Conservation (phyloP, 495 filamentous ascomycete species). For the Neurospora terricola region DNA sequence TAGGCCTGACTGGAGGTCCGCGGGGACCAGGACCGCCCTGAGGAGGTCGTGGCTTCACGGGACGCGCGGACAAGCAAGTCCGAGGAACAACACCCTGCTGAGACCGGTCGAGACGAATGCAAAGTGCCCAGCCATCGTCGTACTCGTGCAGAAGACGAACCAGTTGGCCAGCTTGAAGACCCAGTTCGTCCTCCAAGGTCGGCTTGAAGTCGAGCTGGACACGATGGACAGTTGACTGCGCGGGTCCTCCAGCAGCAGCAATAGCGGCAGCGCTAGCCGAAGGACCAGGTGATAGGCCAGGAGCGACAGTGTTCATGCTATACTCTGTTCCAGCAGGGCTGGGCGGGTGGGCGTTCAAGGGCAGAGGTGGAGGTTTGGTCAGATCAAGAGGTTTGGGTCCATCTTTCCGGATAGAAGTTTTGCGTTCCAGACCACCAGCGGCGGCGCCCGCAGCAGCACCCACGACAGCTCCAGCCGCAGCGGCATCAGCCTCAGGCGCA, state of each 20-base stretch:
- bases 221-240: conserved; percentile 60
- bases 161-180: conserved; percentile 65
- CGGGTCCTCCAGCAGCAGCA: conserved; percentile 45
- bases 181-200: conserved; percentile 84
- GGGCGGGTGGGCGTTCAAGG: conserved; percentile 27
- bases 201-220: conserved; percentile 94
- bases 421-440: conserved; percentile 26
- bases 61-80: conserved; percentile 84
- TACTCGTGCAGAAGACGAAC: conserved; percentile 90
- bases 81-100: conserved; percentile 88
- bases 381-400: conserved; percentile 38
- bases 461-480: conserved; percentile 2
- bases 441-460: conserved; percentile 21
- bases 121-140: conserved; percentile 97
- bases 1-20: conserved; percentile 18
- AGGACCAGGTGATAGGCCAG: conserved; percentile 35
- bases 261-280: conserved; percentile 39
- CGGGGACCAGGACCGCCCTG: conserved; percentile 18
- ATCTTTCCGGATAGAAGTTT: conserved; percentile 36
- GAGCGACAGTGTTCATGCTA: conserved; percentile 41
- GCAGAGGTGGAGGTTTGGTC: conserved; percentile 27
- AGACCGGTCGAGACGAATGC: conserved; percentile 79
- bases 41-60: conserved; percentile 74
- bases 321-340: conserved; percentile 54
- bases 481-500: conserved; percentile 1